Conservation (phyloP, 2,329 filamentous ascomycete genomes). For the Aspergillus quadricinctus region DNA sequence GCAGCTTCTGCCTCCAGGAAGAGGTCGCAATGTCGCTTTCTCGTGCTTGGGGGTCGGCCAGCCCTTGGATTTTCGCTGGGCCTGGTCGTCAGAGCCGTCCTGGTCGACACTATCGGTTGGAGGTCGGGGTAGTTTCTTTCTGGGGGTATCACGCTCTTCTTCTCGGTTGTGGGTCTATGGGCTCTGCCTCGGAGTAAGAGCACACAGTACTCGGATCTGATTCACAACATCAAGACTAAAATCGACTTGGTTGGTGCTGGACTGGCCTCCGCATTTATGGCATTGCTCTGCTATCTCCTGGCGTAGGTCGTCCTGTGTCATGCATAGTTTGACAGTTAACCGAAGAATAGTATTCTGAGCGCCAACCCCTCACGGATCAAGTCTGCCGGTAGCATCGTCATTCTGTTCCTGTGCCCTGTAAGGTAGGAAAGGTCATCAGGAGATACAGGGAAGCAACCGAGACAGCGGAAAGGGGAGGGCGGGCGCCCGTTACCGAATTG, state of each 20-base stretch:
- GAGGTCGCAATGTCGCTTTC: conserved; percentile 49
- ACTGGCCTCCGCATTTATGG: conserved; percentile 45
- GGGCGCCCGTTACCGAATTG: too few species aligned
- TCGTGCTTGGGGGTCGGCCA: conserved; percentile 48
- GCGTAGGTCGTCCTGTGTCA: conserved; percentile 33
- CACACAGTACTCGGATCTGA: conserved; percentile 4
- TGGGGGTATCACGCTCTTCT: conserved; percentile 40
- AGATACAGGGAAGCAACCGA: too few species aligned
- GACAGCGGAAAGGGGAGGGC: too few species aligned
- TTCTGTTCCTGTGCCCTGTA: conserved; percentile 43
- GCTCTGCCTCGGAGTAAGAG: conserved; percentile 30
- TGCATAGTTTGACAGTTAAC: neutral
- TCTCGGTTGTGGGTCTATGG: conserved; percentile 39
- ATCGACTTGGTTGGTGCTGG: conserved; percentile 53
- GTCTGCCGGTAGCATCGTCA: conserved; percentile 41
- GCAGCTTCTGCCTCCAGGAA: conserved; percentile 43
- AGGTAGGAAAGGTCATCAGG: too few species aligned
- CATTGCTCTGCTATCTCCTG: conserved; percentile 49
- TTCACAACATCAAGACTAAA: conserved; percentile 21
- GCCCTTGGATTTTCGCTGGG: conserved; percentile 51
- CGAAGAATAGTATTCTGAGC: conserved; percentile 17
- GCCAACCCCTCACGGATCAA: conserved; percentile 34
- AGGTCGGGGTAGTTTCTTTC: conserved; percentile 49
- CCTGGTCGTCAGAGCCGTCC: conserved; percentile 40
- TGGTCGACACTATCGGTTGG: conserved; percentile 50